Conservation (phyloP, 2,329 filamentous ascomycete genomes). For the Penicillium rolfsii region DNA sequence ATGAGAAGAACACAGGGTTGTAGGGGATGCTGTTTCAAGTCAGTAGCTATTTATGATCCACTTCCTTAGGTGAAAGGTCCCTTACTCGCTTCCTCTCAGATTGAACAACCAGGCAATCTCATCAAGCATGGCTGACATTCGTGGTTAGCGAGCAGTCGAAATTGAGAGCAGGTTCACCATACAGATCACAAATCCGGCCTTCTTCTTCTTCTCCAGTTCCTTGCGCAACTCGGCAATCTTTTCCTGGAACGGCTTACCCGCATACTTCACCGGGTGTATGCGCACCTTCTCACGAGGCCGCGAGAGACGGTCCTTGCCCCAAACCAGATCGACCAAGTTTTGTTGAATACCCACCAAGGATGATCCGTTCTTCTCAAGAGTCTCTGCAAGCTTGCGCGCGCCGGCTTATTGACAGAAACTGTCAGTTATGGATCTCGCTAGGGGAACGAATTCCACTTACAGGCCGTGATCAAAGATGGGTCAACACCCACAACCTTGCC, state of each 20-base stretch:
- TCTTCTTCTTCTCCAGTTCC: constrained; percentile 88
- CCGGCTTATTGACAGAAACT: constrained; percentile 50
- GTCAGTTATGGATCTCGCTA: background rate
- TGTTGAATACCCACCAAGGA: constrained; percentile 74
- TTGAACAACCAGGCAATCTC: constrained; percentile 99
- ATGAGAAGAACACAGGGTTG: constrained; percentile 98
- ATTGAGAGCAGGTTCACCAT: constrained; percentile 25
- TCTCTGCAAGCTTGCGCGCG: constrained; percentile 76
- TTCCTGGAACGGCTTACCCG: constrained; percentile 78
- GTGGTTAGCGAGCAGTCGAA: constrained; percentile 19
- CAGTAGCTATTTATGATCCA: constrained; percentile 5
- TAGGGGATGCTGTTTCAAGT: constrained; percentile 71
- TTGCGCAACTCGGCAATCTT: constrained; percentile 89
- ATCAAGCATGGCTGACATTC: constrained; percentile 72
- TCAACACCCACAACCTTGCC: constrained; percentile 92
- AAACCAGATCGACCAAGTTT: constrained; percentile 91
- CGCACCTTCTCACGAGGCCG: constrained; percentile 76
- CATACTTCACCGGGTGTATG: constrained; percentile 70
- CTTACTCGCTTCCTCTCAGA: constrained; percentile 80
- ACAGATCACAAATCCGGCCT: constrained; percentile 81
- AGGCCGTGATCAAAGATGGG: constrained; percentile 78
- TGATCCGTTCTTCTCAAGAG: constrained; percentile 81
- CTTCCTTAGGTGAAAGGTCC: constrained; percentile 22
- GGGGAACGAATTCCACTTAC: constrained; percentile 39
- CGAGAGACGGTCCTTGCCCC: constrained; percentile 73